Percentiles rank a stretch among this genome's conserved stretches.
Conservation (phyloP, 2,329 filamentous ascomycete genomes). For the Kalaharituber pfeilii region DNA sequence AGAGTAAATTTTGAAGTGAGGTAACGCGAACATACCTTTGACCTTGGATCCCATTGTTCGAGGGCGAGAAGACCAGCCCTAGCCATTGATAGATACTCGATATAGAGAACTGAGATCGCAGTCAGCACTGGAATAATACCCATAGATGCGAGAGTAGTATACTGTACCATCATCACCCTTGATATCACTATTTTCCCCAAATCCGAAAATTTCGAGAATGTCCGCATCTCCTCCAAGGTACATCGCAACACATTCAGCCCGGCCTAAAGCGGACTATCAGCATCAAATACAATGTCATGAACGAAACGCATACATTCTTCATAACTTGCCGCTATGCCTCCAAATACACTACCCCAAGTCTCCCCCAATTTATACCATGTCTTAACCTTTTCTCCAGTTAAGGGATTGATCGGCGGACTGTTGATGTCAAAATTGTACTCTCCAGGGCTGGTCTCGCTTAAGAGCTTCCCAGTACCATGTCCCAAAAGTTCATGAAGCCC, state of each 20-base stretch:
- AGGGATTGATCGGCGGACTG: slow-evolving; percentile 39
- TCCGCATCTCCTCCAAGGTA: slow-evolving; percentile 32
- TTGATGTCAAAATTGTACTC: slow-evolving; percentile 44
- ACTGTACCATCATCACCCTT: slow-evolving; percentile 28
- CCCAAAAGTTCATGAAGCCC: slow-evolving; percentile 62
- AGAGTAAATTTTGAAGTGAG: background rate
- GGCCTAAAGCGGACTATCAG: slow-evolving; percentile 21
- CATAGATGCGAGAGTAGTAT: slow-evolving; percentile 7
- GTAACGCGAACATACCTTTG: background rate
- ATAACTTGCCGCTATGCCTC: slow-evolving; percentile 40
- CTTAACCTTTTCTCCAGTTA: slow-evolving; percentile 37
- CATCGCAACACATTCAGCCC: slow-evolving; percentile 30
- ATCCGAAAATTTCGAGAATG: slow-evolving; percentile 31
- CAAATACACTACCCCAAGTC: slow-evolving; percentile 46
- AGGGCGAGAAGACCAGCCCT: slow-evolving; percentile 74
- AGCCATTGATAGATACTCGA: slow-evolving; percentile 83
- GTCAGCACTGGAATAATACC: background rate
- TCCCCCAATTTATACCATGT: slow-evolving; percentile 46
- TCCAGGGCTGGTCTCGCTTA: slow-evolving; percentile 37
- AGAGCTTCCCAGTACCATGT: slow-evolving; percentile 46
- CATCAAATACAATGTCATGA: background rate
- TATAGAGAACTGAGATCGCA: slow-evolving; percentile 47
- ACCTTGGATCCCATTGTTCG: slow-evolving; percentile 89
- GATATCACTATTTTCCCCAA: slow-evolving; percentile 26
- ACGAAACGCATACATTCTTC: slow-evolving; percentile 33